These are phyloP conservation scores for Firmiana major DNA, from an alignment of 345 rosid species.

Conservation along the genomic window DNA sequence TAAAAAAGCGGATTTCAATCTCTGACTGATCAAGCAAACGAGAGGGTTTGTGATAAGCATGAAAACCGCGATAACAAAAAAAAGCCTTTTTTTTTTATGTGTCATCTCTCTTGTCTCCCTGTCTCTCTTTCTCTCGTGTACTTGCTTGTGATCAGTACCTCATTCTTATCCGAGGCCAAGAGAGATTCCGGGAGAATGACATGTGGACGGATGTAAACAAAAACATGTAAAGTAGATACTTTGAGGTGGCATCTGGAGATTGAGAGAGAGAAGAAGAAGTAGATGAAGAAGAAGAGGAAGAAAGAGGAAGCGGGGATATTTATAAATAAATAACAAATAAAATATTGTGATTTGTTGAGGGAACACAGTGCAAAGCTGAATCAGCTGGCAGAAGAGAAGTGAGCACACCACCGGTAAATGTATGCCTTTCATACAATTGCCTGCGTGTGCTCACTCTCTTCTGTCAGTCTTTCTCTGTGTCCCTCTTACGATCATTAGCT, in stretches of 20 bases:
- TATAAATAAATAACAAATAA: neutral
- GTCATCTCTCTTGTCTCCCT: neutral
- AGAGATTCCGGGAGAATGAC: neutral
- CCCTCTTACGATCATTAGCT: too few species aligned
- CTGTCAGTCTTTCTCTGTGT: constrained; percentile 45
- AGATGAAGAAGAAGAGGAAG: neutral
- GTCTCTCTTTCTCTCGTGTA: neutral
- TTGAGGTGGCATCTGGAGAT: neutral
- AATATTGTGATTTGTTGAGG: neutral
- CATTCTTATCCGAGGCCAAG: neutral
- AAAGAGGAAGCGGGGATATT: neutral
- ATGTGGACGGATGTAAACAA: neutral
- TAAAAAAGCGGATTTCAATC: neutral
- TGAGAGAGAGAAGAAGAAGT: neutral
- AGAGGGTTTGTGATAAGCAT: neutral
- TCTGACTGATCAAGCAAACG: neutral
- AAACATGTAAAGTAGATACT: neutral
- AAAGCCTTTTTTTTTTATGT: neutral
- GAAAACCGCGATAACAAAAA: neutral
- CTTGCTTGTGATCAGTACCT: neutral
- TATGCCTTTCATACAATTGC: constrained; percentile 43
- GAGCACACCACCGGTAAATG: constrained; percentile 57
- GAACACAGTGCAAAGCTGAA: constrained; percentile 11
- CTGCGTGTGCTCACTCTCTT: constrained; percentile 82
- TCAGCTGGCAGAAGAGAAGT: constrained; percentile 50